Evolutionary conservation across 2,329 filamentous ascomycete genomes (phyloP), one percentile per base, ranked within the genome.

Genomic region (Ustulina deusta): DNA sequence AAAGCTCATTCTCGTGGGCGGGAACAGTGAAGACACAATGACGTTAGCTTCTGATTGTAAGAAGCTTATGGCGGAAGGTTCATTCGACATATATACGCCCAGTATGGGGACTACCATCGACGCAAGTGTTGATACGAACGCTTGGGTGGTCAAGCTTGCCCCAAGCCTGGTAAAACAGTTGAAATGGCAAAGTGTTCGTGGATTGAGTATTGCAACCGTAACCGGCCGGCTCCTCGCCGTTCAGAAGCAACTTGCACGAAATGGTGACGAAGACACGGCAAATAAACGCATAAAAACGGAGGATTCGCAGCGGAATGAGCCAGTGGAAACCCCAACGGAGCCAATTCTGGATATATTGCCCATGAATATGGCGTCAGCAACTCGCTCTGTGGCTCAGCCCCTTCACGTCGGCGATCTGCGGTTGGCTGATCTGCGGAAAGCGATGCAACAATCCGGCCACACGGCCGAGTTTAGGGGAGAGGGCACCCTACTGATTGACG

Each of bases 51-150:
- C 88, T 9, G 93, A 97, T 79, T 97, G 93, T 79, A 89, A 90
- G 67, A 90, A 90, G 73, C 83, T 94, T 0, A 81, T 90, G 36
- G 81, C 81, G n/a, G 83, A 85, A 42, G 80, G 82, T 52, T 81
- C 84, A 20, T 86, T 89, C 40, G 90, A 94, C 70, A 93, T 99
- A 5, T 95, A 95, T 77, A 94, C 93, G 0, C 96, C 96, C 0
- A 80, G 83, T 10, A 83, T 93, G n/a, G 94, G 94, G 27, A 83
- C 86, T 38, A 83, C 85, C 15, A 86, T 99, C 48, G 91, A 99
- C 79, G 96, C 95, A 13, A 97, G 94, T 76, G 95, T 98, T 48
- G 96, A 99, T 78, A 98, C 95, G 5, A 97, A 98, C 78, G 94
- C 96, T 3, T 99, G 97, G 96, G 91, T 93, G 27, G 92, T 99